Evolutionary conservation across 179 eudicot species (phyloP).

Genomic region (Silene vulgaris): DNA sequence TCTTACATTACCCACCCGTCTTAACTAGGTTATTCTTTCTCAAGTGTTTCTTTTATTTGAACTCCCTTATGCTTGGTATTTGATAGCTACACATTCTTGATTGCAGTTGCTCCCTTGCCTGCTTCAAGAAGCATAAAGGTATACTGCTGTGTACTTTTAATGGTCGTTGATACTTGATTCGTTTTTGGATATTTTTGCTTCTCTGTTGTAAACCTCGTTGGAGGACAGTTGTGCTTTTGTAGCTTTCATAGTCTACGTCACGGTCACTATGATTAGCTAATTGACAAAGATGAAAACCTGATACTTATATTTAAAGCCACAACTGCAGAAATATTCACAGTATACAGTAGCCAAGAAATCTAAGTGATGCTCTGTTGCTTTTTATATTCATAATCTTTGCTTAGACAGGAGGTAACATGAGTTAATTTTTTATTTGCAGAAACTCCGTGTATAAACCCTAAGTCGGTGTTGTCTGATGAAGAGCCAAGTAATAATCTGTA

Average conservation of each 20-base stretch:
- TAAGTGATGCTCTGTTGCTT: background rate
- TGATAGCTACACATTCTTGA: conserved; percentile 10
- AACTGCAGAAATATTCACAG: background rate
- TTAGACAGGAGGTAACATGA: conserved; percentile 14
- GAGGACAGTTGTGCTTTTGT: background rate
- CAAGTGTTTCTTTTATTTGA: background rate
- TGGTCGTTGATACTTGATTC: background rate
- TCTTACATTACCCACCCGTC: background rate
- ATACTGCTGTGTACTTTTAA: conserved; percentile 4
- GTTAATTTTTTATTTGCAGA: conserved; percentile 39
- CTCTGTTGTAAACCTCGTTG: background rate
- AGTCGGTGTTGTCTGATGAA: conserved; percentile 32
- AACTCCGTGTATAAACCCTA: conserved; percentile 51
- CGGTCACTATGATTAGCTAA: background rate
- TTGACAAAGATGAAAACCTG: background rate
- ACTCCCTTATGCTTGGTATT: background rate
- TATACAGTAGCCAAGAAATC: background rate
- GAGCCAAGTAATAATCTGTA: conserved; percentile 32
- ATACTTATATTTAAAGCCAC: background rate
- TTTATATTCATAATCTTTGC: background rate
- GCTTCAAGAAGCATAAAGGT: conserved; percentile 92
- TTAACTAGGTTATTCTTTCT: background rate
- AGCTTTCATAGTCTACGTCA: background rate
- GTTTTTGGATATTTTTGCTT: background rate
- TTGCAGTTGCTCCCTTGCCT: conserved; percentile 65